Evolutionary conservation across 2,329 filamentous ascomycete genomes (phyloP).

Genomic region (Phialocephala subalpina): DNA sequence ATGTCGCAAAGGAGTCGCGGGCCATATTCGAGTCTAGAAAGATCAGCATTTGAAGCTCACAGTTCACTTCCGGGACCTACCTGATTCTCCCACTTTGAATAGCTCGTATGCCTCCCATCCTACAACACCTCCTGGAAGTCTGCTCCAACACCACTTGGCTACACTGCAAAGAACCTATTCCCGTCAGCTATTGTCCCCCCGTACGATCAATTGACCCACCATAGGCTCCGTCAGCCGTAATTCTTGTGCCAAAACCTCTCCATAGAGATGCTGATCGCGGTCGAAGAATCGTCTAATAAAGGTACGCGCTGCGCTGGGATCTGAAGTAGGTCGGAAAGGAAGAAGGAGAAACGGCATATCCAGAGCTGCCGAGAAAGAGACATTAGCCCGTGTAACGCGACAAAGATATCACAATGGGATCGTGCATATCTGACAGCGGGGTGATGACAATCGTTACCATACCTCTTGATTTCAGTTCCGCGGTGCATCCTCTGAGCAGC

Average conservation of each 20-base stretch:
- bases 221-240: conserved; percentile 92
- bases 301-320: conserved; percentile 88
- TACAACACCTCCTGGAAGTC: conserved; percentile 88
- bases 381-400: conserved; percentile 38
- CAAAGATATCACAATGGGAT: conserved; percentile 25
- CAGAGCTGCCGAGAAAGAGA: conserved; percentile 66
- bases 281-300: conserved; percentile 95
- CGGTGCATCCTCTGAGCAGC: conserved; percentile 82
- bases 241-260: conserved; percentile 81
- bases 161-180: conserved; percentile 87
- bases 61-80: conserved; percentile 55
- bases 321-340: conserved; percentile 91
- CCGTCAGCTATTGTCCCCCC: conserved; percentile 37
- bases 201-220: conserved; percentile 61
- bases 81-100: conserved; percentile 93
- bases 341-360: conserved; percentile 92
- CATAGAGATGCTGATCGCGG: conserved; percentile 67
- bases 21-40: conserved; percentile 85
- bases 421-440: conserved; percentile 40
- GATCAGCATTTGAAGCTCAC: conserved; percentile 23
- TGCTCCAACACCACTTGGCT: conserved; percentile 98
- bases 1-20: conserved; percentile 92
- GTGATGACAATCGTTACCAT: conserved; percentile 47
- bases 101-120: conserved; percentile 97
- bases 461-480: conserved; percentile 96